Evolutionary conservation across 2,329 filamentous ascomycete species (phyloP), one percentile per base, ranked within the genome.

Genomic region (Fusarium aywerte): DNA sequence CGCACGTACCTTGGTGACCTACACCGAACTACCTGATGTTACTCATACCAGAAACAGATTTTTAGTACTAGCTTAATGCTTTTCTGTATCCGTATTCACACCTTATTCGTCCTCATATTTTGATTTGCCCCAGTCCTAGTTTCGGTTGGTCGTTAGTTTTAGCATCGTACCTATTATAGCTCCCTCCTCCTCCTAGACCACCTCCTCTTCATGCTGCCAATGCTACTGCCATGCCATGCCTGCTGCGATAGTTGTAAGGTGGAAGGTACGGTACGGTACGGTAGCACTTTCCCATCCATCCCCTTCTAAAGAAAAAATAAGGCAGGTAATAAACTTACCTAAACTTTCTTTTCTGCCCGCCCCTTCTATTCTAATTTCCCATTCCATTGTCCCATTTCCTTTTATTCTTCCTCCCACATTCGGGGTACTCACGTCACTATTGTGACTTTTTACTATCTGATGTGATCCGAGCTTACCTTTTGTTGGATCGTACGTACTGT

Each of bases 111-210:
- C 44, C 55, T 68, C 51, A 50, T 47, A 50, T 21, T 68, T 52
- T 68, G 31, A 62, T 68, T 51, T 55, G 65, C 47, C 60, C 64
- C 65, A 38, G 35, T 31, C 51, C 27, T 58, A 39, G 55, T 68
- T 66, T 68, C 50, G 65, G 65, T 66, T 68, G 65, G 65, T 44
- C 49, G 61, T 68, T 68, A 68, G 65, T 55, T 58, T 68, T 68
- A 66, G 65, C 50, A 64, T 52, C 50, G 39, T 45, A 38, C 48
- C 57, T 48, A 43, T n/a, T n/a, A 42, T n/a, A 23, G 45, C 60
- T 65, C 48, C 54, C 48, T 54, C 45, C 48, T 54, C 45, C 3
- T 27, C 7, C 21, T 61, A 56, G 33, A 55, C 32, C 27, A 33
- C 31, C 44, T 48, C 44, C 44, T 48, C 20, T 20, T 33, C 32